Conservation (phyloP, 176 grass and related monocot species). For the Rhynchospora pubera region DNA sequence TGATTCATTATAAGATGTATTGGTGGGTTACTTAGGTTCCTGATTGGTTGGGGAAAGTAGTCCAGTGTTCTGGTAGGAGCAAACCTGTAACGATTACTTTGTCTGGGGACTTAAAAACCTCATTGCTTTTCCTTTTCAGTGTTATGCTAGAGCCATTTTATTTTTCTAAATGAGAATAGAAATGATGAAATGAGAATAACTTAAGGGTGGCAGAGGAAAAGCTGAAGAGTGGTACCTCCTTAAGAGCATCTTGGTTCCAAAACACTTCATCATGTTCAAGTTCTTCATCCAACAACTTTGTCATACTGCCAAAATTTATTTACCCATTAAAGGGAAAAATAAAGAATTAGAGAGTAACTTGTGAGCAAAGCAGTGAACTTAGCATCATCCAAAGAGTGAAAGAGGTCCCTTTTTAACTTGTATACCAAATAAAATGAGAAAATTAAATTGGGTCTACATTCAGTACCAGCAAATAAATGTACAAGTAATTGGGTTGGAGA, state of each 20-base stretch:
- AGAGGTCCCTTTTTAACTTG: too few relatives aligned
- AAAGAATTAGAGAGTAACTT: neutral
- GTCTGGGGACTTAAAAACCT: neutral
- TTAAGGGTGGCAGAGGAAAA: neutral
- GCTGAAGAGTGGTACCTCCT: conserved; percentile 32
- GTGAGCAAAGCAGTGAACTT: neutral
- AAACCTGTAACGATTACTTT: neutral
- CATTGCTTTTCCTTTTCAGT: neutral
- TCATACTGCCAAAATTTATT: conserved; percentile 50
- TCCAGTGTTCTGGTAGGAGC: too few relatives aligned
- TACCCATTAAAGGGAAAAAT: neutral
- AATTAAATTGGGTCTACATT: too few relatives aligned
- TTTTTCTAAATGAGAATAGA: neutral
- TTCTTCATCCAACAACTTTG: conserved; percentile 70
- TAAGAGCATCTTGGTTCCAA: conserved; percentile 82
- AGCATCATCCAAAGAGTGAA: neutral
- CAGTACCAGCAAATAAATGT: neutral
- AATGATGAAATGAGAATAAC: neutral
- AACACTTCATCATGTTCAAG: conserved; percentile 65
- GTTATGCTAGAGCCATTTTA: neutral
- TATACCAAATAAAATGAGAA: too few relatives aligned
- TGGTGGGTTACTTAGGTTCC: neutral
- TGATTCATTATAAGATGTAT: neutral
- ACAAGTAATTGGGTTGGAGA: neutral
- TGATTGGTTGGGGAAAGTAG: neutral